phyloP scores from a whole-genome alignment of 495 filamentous ascomycete genomes.

The Penicillium cosmopolitanum region DNA sequence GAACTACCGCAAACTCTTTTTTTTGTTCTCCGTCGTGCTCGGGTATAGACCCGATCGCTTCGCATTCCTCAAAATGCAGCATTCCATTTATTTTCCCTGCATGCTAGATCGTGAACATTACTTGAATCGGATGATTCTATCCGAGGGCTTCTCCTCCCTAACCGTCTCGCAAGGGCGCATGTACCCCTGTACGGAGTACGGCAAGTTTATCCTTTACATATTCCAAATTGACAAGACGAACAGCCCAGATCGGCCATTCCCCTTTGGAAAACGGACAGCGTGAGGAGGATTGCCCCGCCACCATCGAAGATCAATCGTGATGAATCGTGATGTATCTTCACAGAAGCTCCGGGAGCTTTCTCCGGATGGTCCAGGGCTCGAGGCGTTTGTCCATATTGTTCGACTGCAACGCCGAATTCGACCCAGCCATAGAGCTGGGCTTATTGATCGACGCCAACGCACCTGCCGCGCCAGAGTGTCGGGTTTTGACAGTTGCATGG shows the following conservation, averaged over 20 bases:
- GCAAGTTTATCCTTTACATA: neutral
- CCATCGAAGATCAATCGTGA: slow-evolving; percentile 5
- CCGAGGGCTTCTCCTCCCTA: neutral
- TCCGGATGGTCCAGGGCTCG: neutral
- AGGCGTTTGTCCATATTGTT: slow-evolving; percentile 18
- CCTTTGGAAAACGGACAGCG: neutral
- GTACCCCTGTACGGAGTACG: neutral
- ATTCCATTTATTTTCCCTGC: slow-evolving; percentile 1
- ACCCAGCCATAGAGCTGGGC: slow-evolving; percentile 1
- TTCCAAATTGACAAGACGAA: neutral
- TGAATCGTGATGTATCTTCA: neutral
- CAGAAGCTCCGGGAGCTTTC: neutral
- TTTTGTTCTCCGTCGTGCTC: neutral
- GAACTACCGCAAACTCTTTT: slow-evolving; percentile 2
- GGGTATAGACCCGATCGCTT: neutral
- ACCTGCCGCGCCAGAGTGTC: slow-evolving; percentile 39
- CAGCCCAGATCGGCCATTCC: slow-evolving; percentile 3
- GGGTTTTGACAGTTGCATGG: slow-evolving; percentile 33
- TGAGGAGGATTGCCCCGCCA: neutral
- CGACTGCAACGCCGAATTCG: slow-evolving; percentile 1
- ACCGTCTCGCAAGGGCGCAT: slow-evolving; percentile 1
- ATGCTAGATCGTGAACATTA: slow-evolving; percentile 2
- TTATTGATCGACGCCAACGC: slow-evolving; percentile 33
- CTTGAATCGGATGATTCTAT: neutral
- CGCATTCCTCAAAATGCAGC: neutral